Base-by-base conservation (phyloP, 805 yeast species). In the Metschnikowia hibisci region DNA sequence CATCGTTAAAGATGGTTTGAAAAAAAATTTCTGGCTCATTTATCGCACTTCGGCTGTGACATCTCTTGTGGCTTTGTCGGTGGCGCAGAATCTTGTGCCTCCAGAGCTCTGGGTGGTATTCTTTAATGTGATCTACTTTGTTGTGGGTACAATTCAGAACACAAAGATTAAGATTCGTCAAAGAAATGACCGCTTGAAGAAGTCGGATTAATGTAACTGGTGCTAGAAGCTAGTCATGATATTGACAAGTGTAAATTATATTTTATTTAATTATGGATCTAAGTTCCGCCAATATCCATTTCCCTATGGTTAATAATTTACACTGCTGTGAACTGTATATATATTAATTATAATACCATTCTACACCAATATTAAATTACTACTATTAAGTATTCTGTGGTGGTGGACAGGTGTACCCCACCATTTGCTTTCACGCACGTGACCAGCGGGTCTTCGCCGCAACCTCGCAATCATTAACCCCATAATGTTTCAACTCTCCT, bases 101-200 rank as follows among this genome's bases (percentile, higher is more conserved):
- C 82, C 82, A 1, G 78, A 80, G 52, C 62, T 74, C 25, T 82
- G 88, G 88, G 81, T 78, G 9, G 78, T 78, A 3, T 81, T 80
- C 56, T 80, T 80, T 62, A 76, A 74, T 50, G 48, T 77, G 26
- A 76, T 81, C 16, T 80, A 74, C 53, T 81, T 81, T 50, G 56
- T 81, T 4, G 62, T 81, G 44, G 85, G 85, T 1, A 81, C 87
- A 1, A 69, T 71, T 43, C 84, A 81, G 52, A 82, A 82, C 54
- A 73, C 79, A 4, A 65, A 71, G 56, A 64, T 81, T 48, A 80
- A 80, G 59, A 43, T 62, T 48, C 60, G 32, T 30, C 48, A 45
- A 28, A 36, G 46, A 27, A 40, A 43, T 36, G 47, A 41, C 41
- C 36, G 43, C 28, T 33, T 34, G 26, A 38, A 43, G 44, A 43